These are phyloP conservation scores for Shiraia bambusicola DNA, from an alignment of 2,329 filamentous ascomycete species.

Conservation along the genomic window DNA sequence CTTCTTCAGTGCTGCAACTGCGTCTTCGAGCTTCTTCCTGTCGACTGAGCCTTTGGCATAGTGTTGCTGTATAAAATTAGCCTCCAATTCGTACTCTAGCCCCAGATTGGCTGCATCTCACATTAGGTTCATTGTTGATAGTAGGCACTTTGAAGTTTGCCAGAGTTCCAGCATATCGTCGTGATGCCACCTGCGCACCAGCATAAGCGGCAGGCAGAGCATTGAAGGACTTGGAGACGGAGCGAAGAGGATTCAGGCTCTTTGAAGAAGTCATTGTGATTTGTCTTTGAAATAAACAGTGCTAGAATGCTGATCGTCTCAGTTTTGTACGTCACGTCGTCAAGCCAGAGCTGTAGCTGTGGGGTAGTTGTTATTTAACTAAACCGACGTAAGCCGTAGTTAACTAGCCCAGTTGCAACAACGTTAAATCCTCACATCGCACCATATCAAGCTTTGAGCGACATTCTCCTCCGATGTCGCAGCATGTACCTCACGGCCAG, in stretches of 20 bases:
- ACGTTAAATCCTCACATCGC: conserved; percentile 2
- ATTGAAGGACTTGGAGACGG: conserved; percentile 31
- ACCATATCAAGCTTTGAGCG: conserved; percentile 4
- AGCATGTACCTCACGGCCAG: conserved; percentile 17
- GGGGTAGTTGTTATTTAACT: too few species aligned
- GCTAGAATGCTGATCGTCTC: conserved; percentile 5
- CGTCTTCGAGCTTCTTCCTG: conserved; percentile 72
- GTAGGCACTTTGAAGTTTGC: conserved; percentile 86
- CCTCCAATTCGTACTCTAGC: neutral
- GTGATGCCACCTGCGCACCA: conserved; percentile 26
- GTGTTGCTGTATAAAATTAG: conserved; percentile 66
- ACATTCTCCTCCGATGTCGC: conserved; percentile 21
- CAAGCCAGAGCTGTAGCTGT: conserved; percentile 15
- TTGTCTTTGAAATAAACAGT: neutral
- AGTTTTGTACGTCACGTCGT: conserved; percentile 27
- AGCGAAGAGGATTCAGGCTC: conserved; percentile 31
- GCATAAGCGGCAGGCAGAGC: conserved; percentile 24
- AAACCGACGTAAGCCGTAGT: conserved; percentile 27
- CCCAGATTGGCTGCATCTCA: conserved; percentile 49
- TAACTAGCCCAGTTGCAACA: neutral
- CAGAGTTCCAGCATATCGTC: conserved; percentile 57
- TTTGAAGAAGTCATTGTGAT: conserved; percentile 38
- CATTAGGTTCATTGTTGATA: conserved; percentile 93
- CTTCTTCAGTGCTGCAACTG: conserved; percentile 69
- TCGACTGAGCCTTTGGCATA: conserved; percentile 83